Evolutionary conservation across 2,329 filamentous ascomycete species (phyloP), one percentile per base, ranked within the genome.

Genomic region (Rosellinia necatrix): DNA sequence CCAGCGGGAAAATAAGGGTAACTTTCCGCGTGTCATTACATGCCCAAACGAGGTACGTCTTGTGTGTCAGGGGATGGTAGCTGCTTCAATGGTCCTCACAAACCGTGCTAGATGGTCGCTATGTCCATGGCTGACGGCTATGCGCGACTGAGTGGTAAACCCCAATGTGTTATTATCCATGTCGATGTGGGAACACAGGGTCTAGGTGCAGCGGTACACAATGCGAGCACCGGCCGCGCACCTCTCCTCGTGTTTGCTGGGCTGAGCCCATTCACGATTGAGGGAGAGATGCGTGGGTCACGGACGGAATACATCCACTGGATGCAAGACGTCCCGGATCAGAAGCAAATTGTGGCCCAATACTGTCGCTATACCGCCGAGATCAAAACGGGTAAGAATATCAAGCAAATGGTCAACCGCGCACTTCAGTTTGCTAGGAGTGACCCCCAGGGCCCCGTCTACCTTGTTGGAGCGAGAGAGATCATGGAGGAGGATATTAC

Each of bases 321-420:
- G 89, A 88, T 92, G 27, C 90, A 93, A 67, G 89, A 93, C 71
- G 87, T 92, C 2, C 89, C 88, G 0, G 89, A 93, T 66, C 90
- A 93, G 71, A 90, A 88, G 70, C 82, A 86, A 66, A 92, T 96
- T 56, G 77, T 96, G 3, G 78, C 83, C 0, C 91, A 96, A 75
- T 96, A 96, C 72, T 96, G 92, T 70, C 83, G 91, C 8, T 96
- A 94, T 68, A 76, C 87, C 0, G 90, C 81, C 3, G 92, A 96
- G 75, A 86, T 96, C 72, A 92, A 92, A 75, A 88, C 88, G 2
- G 91, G 90, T 13, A 83, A 83, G 68, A 96, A 96, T 67, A 84
- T 96, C 58, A 96, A 96, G 78, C 91, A 96, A 75, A 87, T 96
- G 75, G 89, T 96, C 58, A 91, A 91, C 68, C 86, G 91, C 1